Percentiles rank a stretch among this genome's conserved stretches.
Conservation (phyloP, 305 asterid genomes). For the Lippia alba region DNA sequence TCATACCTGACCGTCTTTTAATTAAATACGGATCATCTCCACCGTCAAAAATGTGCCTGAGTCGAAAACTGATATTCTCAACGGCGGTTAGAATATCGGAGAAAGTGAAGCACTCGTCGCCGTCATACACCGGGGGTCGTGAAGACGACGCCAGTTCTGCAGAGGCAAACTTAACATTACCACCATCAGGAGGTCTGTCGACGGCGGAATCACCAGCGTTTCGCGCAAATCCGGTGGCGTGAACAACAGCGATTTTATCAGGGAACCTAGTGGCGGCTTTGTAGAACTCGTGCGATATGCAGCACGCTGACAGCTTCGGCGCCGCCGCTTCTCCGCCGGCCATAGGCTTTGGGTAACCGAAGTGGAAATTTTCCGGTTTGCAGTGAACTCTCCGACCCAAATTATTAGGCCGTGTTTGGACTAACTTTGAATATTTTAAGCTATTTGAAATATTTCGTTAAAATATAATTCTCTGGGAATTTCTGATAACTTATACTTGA, state of each 20-base stretch:
- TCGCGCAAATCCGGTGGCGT: conserved; percentile 66
- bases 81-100: conserved; percentile 52
- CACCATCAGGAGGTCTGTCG: conserved; percentile 17
- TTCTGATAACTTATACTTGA: no score
- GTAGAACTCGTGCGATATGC: conserved; percentile 77
- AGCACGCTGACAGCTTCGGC: conserved; percentile 50
- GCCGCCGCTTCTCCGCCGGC: conserved; percentile 34
- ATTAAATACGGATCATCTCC: conserved; percentile 50
- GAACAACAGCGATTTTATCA: conserved; percentile 71
- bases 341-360: conserved; percentile 28
- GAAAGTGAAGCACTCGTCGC: conserved; percentile 56
- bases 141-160: conserved; percentile 32
- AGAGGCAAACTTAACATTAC: conserved; percentile 27
- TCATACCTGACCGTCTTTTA: conserved; percentile 53
- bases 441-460: no score
- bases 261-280: conserved; percentile 63
- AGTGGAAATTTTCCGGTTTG: neutral
- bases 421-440: neutral
- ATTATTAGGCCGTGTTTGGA: neutral
- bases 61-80: conserved; percentile 43
- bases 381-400: neutral
- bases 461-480: no score
- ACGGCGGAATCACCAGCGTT: conserved; percentile 42
- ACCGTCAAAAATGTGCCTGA: conserved; percentile 62
- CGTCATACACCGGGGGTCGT: conserved; percentile 40